These are phyloP conservation scores for Fusarium sp. DNA, from an alignment of 2,329 filamentous ascomycete genomes.

Conservation along the genomic window DNA sequence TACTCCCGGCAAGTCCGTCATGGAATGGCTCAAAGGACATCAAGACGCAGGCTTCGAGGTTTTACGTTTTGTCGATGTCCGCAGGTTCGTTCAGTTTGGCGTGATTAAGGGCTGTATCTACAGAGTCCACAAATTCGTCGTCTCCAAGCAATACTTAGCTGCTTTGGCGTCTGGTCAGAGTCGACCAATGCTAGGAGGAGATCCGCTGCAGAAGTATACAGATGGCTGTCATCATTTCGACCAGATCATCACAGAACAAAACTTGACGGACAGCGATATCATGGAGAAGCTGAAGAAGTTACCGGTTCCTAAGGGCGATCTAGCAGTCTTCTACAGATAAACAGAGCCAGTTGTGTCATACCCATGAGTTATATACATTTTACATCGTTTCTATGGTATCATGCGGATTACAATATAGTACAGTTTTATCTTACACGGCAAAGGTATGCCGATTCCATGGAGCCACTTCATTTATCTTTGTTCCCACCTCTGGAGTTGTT, in stretches of 20 bases:
- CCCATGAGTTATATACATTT: slow-evolving; percentile 32
- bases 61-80: slow-evolving; percentile 83
- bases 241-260: slow-evolving; percentile 83
- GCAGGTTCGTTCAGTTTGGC: slow-evolving; percentile 93
- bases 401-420: slow-evolving; percentile 48
- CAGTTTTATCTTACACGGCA: slow-evolving; percentile 42
- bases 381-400: slow-evolving; percentile 48
- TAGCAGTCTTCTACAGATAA: slow-evolving; percentile 66
- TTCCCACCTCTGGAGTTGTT: slow-evolving; percentile 23
- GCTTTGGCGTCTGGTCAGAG: slow-evolving; percentile 67
- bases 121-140: slow-evolving; percentile 90
- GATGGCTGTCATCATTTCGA: slow-evolving; percentile 84
- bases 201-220: slow-evolving; percentile 73
- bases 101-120: slow-evolving; percentile 96
- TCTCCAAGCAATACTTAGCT: slow-evolving; percentile 73
- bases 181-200: slow-evolving; percentile 54
- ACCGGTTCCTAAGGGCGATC: slow-evolving; percentile 63
- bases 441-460: not conserved
- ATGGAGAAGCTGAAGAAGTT: slow-evolving; percentile 74
- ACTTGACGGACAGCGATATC: slow-evolving; percentile 76
- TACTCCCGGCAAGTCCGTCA: slow-evolving; percentile 83
- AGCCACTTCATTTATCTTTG: slow-evolving; percentile 4
- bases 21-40: slow-evolving; percentile 86
- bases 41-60: slow-evolving; percentile 72
- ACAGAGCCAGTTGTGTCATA: not conserved